Evolutionary conservation across 495 filamentous ascomycete genomes (phyloP), one percentile per base, ranked within the genome.

Genomic region (Lindgomyces ingoldianus): DNA sequence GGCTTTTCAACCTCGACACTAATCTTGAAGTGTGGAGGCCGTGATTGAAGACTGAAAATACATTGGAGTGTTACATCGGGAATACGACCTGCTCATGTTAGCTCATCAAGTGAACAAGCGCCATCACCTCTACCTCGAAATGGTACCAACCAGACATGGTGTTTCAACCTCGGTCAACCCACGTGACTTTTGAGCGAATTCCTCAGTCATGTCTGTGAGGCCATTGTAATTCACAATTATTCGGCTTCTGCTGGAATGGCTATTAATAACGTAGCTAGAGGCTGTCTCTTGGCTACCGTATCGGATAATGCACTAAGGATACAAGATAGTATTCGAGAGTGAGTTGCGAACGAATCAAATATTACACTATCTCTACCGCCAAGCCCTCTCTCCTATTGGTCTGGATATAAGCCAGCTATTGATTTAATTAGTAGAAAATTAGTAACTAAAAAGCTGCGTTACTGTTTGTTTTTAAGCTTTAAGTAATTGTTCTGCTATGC

Each of bases 1-100:
- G 87, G 87, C 72, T 89, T 90, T 72, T 90, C 88, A 8, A 86
- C 74, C 71, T 91, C 88, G 48, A 91, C 83, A 62, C 88, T 91
- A 63, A 90, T 75, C 46, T 64, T 78, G 55, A 78, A 74, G 3
- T 63, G 70, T 3, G 84, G 81, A 46, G 77, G 76, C 6, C 74
- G 61, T 19, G 39, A 25, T 57, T 84, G 84, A 45, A 90, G 69
- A 74, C 84, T 75, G 53, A 72, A 76, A 56, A 90, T 83, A 73
- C 87, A 90, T 55, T 77, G 69, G n/a, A 87, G 71, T 50, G 81
- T 85, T 42, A 86, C 82, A 30, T 84, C 81, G 19, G 87, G 85
- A 52, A 83, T 85, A 46, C 88, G 85, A 57, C 87, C 87, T 89
- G 12, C 4, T n/a, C 12, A 9, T 6, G n/a, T 21, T 36, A 14